Percentiles rank a stretch among this genome's conserved stretches.
Conservation (phyloP, 371 early-diverging fungal species). For the Choanephora cucurbitarum region DNA sequence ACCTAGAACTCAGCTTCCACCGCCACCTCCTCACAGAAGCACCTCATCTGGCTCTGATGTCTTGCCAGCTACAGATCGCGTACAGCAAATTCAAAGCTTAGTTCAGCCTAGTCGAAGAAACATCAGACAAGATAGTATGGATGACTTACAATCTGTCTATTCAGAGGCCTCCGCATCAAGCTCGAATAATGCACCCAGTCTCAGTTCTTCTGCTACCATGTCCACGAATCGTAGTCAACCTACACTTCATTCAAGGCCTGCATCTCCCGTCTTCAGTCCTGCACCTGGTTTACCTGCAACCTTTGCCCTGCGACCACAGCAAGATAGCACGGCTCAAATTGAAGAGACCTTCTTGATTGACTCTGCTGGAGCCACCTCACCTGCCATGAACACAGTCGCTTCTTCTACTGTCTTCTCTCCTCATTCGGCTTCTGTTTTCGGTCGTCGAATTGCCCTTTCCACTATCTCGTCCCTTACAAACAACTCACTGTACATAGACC, state of each 20-base stretch:
- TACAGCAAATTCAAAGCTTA: background rate
- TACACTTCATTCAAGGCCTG: constrained; percentile 34
- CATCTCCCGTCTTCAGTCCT: constrained; percentile 38
- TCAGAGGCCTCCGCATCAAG: constrained; percentile 30
- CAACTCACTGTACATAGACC: constrained; percentile 16
- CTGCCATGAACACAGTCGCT: constrained; percentile 44
- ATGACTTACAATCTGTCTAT: constrained; percentile 26
- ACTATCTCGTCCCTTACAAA: constrained; percentile 31
- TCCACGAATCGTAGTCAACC: constrained; percentile 27
- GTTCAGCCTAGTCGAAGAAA: background rate
- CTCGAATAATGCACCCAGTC: constrained; percentile 33
- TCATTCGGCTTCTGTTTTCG: constrained; percentile 26
- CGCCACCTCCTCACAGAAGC: constrained; percentile 6
- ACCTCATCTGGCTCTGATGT: constrained; percentile 21
- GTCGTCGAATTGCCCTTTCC: constrained; percentile 28
- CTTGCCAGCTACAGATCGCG: constrained; percentile 17
- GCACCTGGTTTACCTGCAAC: constrained; percentile 46
- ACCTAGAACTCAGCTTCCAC: background rate
- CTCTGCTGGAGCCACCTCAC: constrained; percentile 24
- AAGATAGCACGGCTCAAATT: constrained; percentile 11
- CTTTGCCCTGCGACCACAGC: constrained; percentile 28
- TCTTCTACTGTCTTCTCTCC: constrained; percentile 43
- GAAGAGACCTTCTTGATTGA: constrained; percentile 31
- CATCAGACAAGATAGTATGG: constrained; percentile 6
- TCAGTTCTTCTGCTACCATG: constrained; percentile 31